phyloP scores from a whole-genome alignment of 139 green algal genomes.

The Yamagishiella unicocca region DNA sequence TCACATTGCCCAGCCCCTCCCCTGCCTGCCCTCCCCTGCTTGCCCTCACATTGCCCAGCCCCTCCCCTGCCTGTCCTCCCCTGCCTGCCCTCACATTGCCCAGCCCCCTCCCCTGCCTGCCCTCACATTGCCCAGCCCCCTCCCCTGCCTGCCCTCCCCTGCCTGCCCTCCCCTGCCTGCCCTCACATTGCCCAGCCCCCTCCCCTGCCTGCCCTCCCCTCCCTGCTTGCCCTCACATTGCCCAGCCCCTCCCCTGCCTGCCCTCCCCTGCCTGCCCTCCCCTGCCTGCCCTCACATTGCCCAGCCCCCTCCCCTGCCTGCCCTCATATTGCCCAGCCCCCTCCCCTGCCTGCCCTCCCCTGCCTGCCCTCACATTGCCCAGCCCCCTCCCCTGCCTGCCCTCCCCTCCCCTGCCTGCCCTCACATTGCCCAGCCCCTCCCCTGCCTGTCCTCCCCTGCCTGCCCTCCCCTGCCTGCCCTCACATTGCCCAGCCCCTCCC shows the following conservation, averaged over 20 bases:
- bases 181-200: neutral
- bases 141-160: neutral
- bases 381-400: too few species aligned
- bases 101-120: neutral
- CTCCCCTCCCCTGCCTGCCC: neutral
- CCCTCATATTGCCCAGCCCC: neutral
- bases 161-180: neutral
- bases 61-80: neutral
- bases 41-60: neutral
- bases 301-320: neutral
- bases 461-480: neutral
- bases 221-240: neutral
- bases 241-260: neutral
- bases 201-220: neutral
- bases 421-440: neutral
- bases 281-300: too few species aligned
- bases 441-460: neutral
- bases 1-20: too few species aligned
- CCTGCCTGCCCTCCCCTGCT: neutral
- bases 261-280: neutral
- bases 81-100: too few species aligned
- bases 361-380: neutral
- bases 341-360: neutral
- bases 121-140: neutral
- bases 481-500: neutral